phyloP scores from a whole-genome alignment of 1,284 basidiomycete species.

The Malassezia nana region DNA sequence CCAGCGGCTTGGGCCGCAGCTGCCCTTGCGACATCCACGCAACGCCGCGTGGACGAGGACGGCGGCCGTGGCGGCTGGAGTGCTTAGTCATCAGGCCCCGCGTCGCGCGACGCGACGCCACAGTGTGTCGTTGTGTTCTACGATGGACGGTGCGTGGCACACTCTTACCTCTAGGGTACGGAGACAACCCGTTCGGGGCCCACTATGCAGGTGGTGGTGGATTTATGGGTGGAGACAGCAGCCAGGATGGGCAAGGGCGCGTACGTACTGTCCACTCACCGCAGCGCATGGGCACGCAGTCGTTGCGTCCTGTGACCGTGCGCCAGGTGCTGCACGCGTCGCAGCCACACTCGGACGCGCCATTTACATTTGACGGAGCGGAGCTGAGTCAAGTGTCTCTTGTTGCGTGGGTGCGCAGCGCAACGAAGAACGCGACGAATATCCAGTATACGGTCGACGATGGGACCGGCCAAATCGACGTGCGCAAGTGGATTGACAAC shows the following conservation, averaged over 20 bases:
- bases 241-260: constrained; percentile 14
- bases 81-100: constrained; percentile 9
- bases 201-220: constrained; percentile 16
- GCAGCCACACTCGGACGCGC: constrained; percentile 76
- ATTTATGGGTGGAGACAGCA: constrained; percentile 24
- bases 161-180: constrained; percentile 5
- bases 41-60: too few species aligned
- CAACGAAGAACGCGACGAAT: constrained; percentile 68
- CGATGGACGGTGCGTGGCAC: constrained; percentile 14
- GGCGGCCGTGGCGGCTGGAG: background rate
- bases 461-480: constrained; percentile 77
- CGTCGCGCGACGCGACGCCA: constrained; percentile 17
- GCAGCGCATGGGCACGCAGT: constrained; percentile 33
- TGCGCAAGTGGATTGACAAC: constrained; percentile 75
- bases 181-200: constrained; percentile 9
- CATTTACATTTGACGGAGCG: constrained; percentile 70
- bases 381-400: constrained; percentile 67
- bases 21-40: too few species aligned
- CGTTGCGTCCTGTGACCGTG: constrained; percentile 71
- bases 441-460: constrained; percentile 73
- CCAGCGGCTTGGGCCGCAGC: background rate
- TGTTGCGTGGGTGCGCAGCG: constrained; percentile 69
- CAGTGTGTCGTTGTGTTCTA: background rate
- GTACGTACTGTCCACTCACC: constrained; percentile 4
- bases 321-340: constrained; percentile 66